A percentile compares a stretch with the other conserved stretches of the same genome.
Evolutionary conservation across 768 basidiomycete species (phyloP).

Genomic region (Pisolithus tinctorius): DNA sequence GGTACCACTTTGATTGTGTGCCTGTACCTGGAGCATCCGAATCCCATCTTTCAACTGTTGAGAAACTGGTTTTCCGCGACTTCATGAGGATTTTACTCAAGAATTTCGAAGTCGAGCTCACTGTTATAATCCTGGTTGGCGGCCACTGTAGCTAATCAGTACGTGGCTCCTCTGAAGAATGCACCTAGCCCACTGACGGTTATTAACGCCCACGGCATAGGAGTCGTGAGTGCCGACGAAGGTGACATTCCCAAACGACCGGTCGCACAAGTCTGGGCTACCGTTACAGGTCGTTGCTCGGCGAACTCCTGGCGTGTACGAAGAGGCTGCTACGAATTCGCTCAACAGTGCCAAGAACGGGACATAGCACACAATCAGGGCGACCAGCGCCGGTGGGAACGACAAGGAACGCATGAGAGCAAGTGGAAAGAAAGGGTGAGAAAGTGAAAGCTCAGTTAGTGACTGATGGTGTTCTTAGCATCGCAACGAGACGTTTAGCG

Average conservation of each 20-base stretch:
- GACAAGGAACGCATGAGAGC: constrained; percentile 5
- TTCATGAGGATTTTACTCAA: not conserved
- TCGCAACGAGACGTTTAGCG: not conserved
- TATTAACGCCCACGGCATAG: constrained; percentile 73
- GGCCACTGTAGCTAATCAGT: constrained; percentile 42
- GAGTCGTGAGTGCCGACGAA: constrained; percentile 92
- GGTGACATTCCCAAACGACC: constrained; percentile 73
- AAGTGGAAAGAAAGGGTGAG: not conserved
- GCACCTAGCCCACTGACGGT: constrained; percentile 36
- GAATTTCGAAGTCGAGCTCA: constrained; percentile 23
- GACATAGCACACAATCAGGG: constrained; percentile 7
- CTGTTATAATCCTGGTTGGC: constrained; percentile 75
- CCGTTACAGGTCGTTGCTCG: constrained; percentile 84
- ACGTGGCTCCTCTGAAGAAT: not conserved
- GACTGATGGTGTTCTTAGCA: not conserved
- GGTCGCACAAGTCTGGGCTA: constrained; percentile 66
- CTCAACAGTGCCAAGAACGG: not conserved
- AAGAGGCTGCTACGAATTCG: constrained; percentile 11
- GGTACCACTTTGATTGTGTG: constrained; percentile 52
- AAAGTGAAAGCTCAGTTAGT: not conserved
- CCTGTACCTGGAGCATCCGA: constrained; percentile 78
- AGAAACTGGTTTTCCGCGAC: constrained; percentile 45
- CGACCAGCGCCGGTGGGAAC: constrained; percentile 12
- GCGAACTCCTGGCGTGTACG: constrained; percentile 12
- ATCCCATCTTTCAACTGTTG: constrained; percentile 79